Evolutionary conservation across 495 filamentous ascomycete genomes (phyloP).

Genomic region (Neohortaea acidophila): DNA sequence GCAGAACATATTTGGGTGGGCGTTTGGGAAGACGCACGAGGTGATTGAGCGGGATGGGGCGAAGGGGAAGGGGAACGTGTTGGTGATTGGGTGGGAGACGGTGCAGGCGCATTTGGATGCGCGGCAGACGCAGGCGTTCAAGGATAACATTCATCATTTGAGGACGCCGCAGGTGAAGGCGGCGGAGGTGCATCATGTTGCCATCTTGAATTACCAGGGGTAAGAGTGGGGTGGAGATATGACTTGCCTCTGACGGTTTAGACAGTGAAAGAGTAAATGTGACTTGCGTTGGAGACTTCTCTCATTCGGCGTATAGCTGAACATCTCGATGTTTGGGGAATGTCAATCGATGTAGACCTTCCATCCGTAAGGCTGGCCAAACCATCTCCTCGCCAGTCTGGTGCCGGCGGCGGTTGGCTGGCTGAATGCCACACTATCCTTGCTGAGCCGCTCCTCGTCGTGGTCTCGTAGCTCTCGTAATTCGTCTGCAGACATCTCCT

Average conservation of each 20-base stretch:
- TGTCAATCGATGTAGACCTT: conserved; percentile 28
- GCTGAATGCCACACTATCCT: conserved; percentile 52
- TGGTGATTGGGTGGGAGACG: conserved; percentile 11
- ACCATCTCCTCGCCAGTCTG: conserved; percentile 47
- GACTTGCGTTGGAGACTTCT: too few relatives aligned
- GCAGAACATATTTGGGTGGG: background rate
- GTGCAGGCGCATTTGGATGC: conserved; percentile 14
- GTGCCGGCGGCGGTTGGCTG: conserved; percentile 61
- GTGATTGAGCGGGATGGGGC: conserved; percentile 14
- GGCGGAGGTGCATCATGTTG: conserved; percentile 15
- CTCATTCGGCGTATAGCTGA: too few relatives aligned
- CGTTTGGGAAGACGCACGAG: conserved; percentile 13
- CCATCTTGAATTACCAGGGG: conserved; percentile 2
- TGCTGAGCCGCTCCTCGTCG: conserved; percentile 32
- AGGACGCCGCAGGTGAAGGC: conserved; percentile 12
- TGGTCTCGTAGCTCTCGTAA: background rate
- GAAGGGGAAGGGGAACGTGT: conserved; percentile 13
- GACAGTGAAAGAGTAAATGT: too few relatives aligned
- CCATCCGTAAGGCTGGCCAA: conserved; percentile 31
- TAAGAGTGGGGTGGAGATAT: too few relatives aligned
- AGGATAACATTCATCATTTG: conserved; percentile 16
- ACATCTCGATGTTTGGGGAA: too few relatives aligned
- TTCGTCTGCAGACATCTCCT: background rate
- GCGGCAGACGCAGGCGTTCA: conserved; percentile 10
- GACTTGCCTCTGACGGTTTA: too few relatives aligned